Evolutionary conservation across 1,284 basidiomycete genomes (phyloP).

Genomic region (Puccinia brachypodii): DNA sequence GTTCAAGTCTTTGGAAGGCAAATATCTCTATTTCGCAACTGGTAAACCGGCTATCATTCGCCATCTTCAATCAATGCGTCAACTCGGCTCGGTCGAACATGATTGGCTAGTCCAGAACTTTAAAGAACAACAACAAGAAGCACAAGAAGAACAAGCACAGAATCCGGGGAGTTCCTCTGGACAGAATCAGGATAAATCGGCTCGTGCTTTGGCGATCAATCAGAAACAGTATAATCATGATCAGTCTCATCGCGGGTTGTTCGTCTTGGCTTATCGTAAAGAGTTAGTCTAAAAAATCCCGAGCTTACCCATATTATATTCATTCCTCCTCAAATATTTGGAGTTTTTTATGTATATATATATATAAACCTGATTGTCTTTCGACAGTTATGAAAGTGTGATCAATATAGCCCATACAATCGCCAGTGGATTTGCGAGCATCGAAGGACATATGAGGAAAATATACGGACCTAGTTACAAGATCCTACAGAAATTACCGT

Average conservation of each 20-base stretch:
- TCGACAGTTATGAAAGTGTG: conserved; percentile 37
- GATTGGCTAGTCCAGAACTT: conserved; percentile 21
- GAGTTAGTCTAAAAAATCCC: too few species aligned
- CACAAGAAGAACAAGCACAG: not conserved
- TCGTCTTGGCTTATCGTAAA: conserved; percentile 29
- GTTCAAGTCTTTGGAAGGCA: not conserved
- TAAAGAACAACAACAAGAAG: not conserved
- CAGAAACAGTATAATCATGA: too few species aligned
- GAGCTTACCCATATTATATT: too few species aligned
- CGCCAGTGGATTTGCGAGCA: conserved; percentile 9
- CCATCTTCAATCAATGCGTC: conserved; percentile 19
- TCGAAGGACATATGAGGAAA: conserved; percentile 13
- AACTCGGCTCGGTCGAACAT: conserved; percentile 22
- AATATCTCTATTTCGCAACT: conserved; percentile 27
- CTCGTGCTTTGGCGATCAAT: too few species aligned
- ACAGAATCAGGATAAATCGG: too few species aligned
- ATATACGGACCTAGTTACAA: conserved; percentile 27
- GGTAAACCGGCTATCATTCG: conserved; percentile 19
- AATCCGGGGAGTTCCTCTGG: too few species aligned
- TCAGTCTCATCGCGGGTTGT: conserved; percentile 17
- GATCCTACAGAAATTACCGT: conserved; percentile 21
- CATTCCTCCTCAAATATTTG: too few species aligned
- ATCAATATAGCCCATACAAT: conserved; percentile 37
- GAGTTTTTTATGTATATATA: too few species aligned
- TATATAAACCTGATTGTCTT: too few species aligned